A percentile compares a stretch with the other conserved stretches of the same genome.
These are phyloP conservation scores for Colletotrichum kahawae DNA, from an alignment of 2,329 filamentous ascomycete species.

Conservation along the genomic window DNA sequence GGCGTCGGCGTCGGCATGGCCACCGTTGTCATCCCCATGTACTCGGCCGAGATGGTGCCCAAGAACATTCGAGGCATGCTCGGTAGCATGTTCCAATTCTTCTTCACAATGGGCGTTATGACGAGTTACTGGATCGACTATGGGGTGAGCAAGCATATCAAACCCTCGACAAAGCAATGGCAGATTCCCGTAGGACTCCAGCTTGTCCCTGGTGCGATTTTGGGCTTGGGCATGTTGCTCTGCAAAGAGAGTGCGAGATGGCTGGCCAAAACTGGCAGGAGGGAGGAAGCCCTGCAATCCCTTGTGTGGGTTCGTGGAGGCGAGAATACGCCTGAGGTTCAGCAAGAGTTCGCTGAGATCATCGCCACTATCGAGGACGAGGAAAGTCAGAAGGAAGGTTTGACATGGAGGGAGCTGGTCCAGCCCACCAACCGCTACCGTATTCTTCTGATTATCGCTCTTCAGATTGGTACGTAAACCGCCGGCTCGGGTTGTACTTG, in stretches of 20 bases:
- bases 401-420: slow-evolving; percentile 51
- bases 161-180: slow-evolving; percentile 48
- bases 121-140: slow-evolving; percentile 50
- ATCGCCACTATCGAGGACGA: slow-evolving; percentile 53
- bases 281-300: slow-evolving; percentile 50
- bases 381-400: slow-evolving; percentile 44
- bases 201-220: slow-evolving; percentile 49
- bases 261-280: slow-evolving; percentile 49
- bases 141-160: slow-evolving; percentile 44
- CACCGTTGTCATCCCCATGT: slow-evolving; percentile 51
- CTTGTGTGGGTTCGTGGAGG: slow-evolving; percentile 58
- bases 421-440: slow-evolving; percentile 52
- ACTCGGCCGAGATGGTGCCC: slow-evolving; percentile 50
- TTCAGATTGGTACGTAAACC: slow-evolving; percentile 45
- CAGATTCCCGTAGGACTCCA: slow-evolving; percentile 54
- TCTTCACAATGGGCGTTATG: slow-evolving; percentile 48
- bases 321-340: slow-evolving; percentile 35
- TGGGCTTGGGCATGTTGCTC: slow-evolving; percentile 53
- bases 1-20: slow-evolving; percentile 42
- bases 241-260: slow-evolving; percentile 52
- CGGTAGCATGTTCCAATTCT: slow-evolving; percentile 49
- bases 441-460: slow-evolving; percentile 52
- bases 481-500: not conserved
- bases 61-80: slow-evolving; percentile 48
- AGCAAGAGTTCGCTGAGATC: slow-evolving; percentile 45